Percentiles rank a stretch among this genome's conserved stretches.
These are phyloP conservation scores for Blastomyces silverae DNA, from an alignment of 2,329 filamentous ascomycete genomes.

Conservation along the genomic window DNA sequence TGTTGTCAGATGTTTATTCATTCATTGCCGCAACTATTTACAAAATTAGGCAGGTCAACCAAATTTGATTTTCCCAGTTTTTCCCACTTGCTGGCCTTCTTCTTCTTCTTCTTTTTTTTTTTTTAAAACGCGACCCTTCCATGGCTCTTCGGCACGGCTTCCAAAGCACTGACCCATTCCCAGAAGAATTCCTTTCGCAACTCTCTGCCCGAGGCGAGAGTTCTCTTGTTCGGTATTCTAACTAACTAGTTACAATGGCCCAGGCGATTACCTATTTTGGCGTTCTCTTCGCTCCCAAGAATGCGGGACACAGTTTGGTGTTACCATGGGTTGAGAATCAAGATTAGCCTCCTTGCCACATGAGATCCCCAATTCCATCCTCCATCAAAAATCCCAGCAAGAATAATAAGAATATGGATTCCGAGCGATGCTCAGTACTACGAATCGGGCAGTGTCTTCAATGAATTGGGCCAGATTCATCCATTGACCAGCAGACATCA, in stretches of 20 bases:
- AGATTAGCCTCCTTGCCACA: neutral
- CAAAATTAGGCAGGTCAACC: neutral
- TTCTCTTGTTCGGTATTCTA: neutral
- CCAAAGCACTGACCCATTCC: neutral
- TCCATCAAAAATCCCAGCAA: neutral
- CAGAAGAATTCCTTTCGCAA: neutral
- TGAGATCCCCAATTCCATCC: neutral
- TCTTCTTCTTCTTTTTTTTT: neutral
- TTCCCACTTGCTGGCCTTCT: too few relatives aligned
- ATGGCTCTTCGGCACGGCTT: neutral
- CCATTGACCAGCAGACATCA: neutral
- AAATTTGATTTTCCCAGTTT: neutral
- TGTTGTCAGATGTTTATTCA: neutral
- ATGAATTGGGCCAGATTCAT: neutral
- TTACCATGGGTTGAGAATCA: neutral
- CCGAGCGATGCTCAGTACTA: neutral
- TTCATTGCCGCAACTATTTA: neutral
- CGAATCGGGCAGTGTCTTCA: neutral
- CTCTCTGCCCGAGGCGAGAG: neutral
- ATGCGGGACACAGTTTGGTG: neutral
- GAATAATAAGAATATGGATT: neutral
- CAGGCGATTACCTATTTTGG: constrained; percentile 12
- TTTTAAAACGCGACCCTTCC: neutral
- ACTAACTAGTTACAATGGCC: constrained; percentile 5
- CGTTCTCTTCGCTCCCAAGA: neutral